Base-by-base conservation (phyloP, 768 basidiomycete genomes). In the Rhodosporidiobolus sp. region DNA sequence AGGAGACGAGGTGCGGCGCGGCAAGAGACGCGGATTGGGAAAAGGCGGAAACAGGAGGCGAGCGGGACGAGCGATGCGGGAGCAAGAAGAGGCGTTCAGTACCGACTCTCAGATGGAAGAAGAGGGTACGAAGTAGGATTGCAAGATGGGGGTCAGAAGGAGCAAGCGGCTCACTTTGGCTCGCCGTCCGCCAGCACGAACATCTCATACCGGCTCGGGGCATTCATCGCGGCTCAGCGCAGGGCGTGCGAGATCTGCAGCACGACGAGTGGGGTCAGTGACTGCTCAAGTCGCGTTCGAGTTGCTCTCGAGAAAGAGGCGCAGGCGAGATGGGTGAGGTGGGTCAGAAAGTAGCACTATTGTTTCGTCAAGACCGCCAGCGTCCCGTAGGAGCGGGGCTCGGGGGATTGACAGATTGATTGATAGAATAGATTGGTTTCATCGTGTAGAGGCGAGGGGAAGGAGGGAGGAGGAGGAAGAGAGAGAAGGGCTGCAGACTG, bases 181-280 rank as follows among this genome's bases (percentile, higher is more conserved):
- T 99, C 94, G 79, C 89, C 91, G 77, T 97, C 94, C 28, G 93
- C 91, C 58, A 97, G 86, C 59, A 95, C 89, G 80, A 88, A 96
- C 76, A 91, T 85, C 82, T 96, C 94, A 79, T 88, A 90, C 76
- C 95, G 88, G 80, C 89, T 88, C n/a, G 93, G 94, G 57, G 93
- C 93, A 83, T 99, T 99, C 90, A 96, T 83, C 63, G 58, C 92
- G 76, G 7, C 57, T 57, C 20, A 16, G 28, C 43, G 45, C n/a
- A 16, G 4, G n/a, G 16, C 24, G 46, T 62, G 38, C 38, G 34
- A 20, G 43, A 26, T 30, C 34, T 16, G n/a, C 26, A 45, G 20
- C 38, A 14, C 38, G 38, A 43, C 38, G 19, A 43, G 48, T 32
- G 9, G 3, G 10, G 66, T 67, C 28, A 56, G 53, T 34, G 45